These are phyloP conservation scores for Yamadazyma membranifaciens DNA, from an alignment of 1,139 yeast genomes.

Conservation along the genomic window DNA sequence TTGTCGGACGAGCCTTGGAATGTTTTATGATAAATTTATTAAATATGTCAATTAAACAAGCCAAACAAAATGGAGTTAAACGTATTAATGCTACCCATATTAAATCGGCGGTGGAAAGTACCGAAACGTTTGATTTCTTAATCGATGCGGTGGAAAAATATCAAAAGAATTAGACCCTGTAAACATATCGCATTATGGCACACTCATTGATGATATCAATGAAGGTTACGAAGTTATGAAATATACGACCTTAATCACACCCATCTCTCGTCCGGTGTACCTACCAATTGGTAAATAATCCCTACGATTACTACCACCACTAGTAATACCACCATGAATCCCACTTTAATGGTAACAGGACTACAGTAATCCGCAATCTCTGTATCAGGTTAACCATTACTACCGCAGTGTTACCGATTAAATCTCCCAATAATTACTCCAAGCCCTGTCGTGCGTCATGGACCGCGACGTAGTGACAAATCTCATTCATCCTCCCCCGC, in stretches of 20 bases:
- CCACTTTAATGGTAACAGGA: too few species aligned
- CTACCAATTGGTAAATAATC: too few species aligned
- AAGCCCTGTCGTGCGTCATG: slow-evolving; percentile 1
- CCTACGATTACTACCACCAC: too few species aligned
- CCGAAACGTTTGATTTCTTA: slow-evolving; percentile 90
- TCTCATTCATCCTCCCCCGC: slow-evolving; percentile 10
- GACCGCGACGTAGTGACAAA: neutral
- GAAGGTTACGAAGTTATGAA: too few species aligned
- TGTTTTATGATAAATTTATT: slow-evolving; percentile 87
- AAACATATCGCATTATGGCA: too few species aligned
- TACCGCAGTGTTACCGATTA: slow-evolving; percentile 2
- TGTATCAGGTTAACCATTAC: too few species aligned
- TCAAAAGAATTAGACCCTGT: slow-evolving; percentile 19
- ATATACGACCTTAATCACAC: too few species aligned
- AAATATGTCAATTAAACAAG: slow-evolving; percentile 78
- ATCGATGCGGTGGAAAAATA: slow-evolving; percentile 71
- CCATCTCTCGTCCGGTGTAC: too few species aligned
- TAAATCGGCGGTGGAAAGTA: slow-evolving; percentile 76
- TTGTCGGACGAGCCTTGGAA: slow-evolving; percentile 92
- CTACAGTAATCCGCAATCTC: too few species aligned
- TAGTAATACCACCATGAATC: too few species aligned
- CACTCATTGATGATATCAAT: too few species aligned
- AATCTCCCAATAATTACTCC: slow-evolving; percentile 12
- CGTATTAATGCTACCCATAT: slow-evolving; percentile 83
- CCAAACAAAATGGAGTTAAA: slow-evolving; percentile 72